phyloP scores from a whole-genome alignment of 1,284 basidiomycete genomes.

The Boletellus deceptivus region DNA sequence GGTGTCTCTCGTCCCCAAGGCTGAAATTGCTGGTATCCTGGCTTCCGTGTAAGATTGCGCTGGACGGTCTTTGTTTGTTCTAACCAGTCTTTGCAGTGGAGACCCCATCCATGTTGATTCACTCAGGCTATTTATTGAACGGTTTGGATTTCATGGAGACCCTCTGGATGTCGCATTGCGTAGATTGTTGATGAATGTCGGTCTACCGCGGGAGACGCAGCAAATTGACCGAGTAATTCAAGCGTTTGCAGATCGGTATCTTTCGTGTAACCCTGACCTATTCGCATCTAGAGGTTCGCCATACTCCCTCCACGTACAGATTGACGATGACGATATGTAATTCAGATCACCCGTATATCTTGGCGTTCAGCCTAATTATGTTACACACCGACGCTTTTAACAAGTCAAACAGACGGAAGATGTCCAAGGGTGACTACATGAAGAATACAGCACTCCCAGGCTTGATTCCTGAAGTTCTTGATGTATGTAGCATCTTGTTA shows the following conservation, averaged over 20 bases:
- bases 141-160: slow-evolving; percentile 80
- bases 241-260: slow-evolving; percentile 87
- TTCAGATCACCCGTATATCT: slow-evolving; percentile 90
- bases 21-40: slow-evolving; percentile 74
- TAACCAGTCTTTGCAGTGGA: slow-evolving; percentile 44
- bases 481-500: slow-evolving; percentile 49
- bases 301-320: neutral
- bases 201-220: slow-evolving; percentile 93
- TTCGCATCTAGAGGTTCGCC: slow-evolving; percentile 74
- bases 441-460: slow-evolving; percentile 91
- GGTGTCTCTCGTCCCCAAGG: slow-evolving; percentile 61
- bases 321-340: neutral
- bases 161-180: slow-evolving; percentile 93
- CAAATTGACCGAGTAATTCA: slow-evolving; percentile 98
- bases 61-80: slow-evolving; percentile 1
- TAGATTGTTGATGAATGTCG: slow-evolving; percentile 87
- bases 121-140: slow-evolving; percentile 69
- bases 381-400: slow-evolving; percentile 98
- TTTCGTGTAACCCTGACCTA: slow-evolving; percentile 79
- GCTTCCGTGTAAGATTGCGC: slow-evolving; percentile 67
- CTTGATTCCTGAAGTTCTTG: slow-evolving; percentile 78
- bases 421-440: slow-evolving; percentile 92
- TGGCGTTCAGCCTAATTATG: slow-evolving; percentile 99
- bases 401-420: slow-evolving; percentile 95
- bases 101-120: slow-evolving; percentile 74